These are phyloP conservation scores for Tolypocladium cylindrosporum DNA, from an alignment of 2,329 filamentous ascomycete species.

Conservation along the genomic window DNA sequence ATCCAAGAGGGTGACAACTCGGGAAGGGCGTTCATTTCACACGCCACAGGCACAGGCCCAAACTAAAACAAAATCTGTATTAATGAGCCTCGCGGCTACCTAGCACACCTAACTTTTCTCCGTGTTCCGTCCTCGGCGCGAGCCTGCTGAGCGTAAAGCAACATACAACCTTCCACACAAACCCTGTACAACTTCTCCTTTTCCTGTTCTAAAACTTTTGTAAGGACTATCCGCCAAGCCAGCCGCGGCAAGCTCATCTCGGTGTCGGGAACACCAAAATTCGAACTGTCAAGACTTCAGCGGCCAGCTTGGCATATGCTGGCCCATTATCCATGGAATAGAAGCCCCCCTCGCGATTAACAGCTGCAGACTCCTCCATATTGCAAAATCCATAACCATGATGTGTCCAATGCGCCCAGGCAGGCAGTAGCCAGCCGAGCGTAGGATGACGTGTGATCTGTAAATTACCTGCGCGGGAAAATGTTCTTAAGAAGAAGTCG, in stretches of 20 bases:
- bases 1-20: background rate
- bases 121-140: constrained; percentile 1
- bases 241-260: constrained; percentile 1
- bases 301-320: background rate
- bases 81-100: constrained; percentile 7
- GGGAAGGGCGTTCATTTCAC: background rate
- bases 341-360: constrained; percentile 11
- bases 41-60: background rate
- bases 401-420: constrained; percentile 49
- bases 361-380: constrained; percentile 28
- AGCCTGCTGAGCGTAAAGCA: constrained; percentile 5
- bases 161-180: constrained; percentile 5
- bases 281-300: background rate
- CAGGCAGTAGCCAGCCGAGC: constrained; percentile 37
- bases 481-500: constrained; percentile 36
- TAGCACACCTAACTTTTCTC: constrained; percentile 4
- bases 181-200: background rate
- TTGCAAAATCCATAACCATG: constrained; percentile 52
- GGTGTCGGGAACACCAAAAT: background rate
- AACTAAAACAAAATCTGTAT: constrained; percentile 5
- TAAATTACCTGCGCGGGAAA: constrained; percentile 42
- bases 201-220: constrained; percentile 1
- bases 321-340: background rate
- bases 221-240: background rate
- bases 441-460: constrained; percentile 49